phyloP scores from a whole-genome alignment of 257 asterid species.

The Nicotiana paniculata region DNA sequence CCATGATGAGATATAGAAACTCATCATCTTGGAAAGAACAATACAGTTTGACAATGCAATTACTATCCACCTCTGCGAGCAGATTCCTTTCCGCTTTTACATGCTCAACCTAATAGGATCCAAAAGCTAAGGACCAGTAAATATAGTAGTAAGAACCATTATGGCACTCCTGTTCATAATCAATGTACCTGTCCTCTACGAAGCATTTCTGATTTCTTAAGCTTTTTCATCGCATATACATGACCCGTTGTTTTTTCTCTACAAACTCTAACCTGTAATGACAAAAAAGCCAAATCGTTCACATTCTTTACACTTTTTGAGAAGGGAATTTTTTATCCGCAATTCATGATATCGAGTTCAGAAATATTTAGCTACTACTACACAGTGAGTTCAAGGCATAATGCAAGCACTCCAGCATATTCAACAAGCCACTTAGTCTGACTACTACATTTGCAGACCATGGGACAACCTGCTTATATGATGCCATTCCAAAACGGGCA shows the following conservation, averaged over 20 bases:
- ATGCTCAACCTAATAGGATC: slow-evolving; percentile 71
- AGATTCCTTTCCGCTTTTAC: slow-evolving; percentile 96
- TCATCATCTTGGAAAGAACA: slow-evolving; percentile 95
- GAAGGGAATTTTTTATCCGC: neutral
- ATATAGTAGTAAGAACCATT: slow-evolving; percentile 20
- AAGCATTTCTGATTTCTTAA: slow-evolving; percentile 96
- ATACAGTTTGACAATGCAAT: slow-evolving; percentile 84
- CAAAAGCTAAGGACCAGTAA: slow-evolving; percentile 24
- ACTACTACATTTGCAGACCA: neutral
- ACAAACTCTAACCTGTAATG: slow-evolving; percentile 80
- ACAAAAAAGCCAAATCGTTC: slow-evolving; percentile 7
- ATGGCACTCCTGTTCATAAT: slow-evolving; percentile 21
- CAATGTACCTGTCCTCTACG: slow-evolving; percentile 94
- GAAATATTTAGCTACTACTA: neutral
- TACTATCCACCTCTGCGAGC: slow-evolving; percentile 94
- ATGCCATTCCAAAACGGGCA: neutral
- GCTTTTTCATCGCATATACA: slow-evolving; percentile 98
- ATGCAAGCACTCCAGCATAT: neutral
- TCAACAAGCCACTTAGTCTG: neutral
- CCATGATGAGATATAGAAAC: slow-evolving; percentile 86
- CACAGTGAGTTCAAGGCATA: neutral
- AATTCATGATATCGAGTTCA: neutral
- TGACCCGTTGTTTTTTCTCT: slow-evolving; percentile 86
- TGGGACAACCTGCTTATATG: neutral
- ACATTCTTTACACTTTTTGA: neutral